Evolutionary conservation across 768 basidiomycete genomes (phyloP), one percentile per base, ranked within the genome.

Genomic region (Lactifluus subvellereus): DNA sequence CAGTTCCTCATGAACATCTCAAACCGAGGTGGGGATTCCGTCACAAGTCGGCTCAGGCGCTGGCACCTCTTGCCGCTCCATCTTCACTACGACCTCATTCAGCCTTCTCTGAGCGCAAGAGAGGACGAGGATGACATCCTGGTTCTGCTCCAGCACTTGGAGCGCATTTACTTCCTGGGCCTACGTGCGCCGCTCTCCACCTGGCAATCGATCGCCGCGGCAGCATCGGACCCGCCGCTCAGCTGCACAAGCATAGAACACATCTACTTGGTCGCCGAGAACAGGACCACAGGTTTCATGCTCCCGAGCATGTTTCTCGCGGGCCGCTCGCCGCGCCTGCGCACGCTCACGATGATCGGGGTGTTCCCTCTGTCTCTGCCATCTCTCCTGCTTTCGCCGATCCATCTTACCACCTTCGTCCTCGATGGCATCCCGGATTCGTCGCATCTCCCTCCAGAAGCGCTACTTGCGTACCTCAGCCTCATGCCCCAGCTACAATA

Each of bases 201-300:
- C 35, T 50, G 45, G 47, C 47, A 22, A 16, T 16, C 37, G 8
- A 40, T 58, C 8, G 48, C 22, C n/a, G 48, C 33, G 10, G 9
- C 37, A 20, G 38, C 33, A 14, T 49, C 35, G 11, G 33, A 18
- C 48, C 16, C 32, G 14, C 45, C 48, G 6, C 10, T 40, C 33
- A 58, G 57, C 38, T 58, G 57, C 33, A 37, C 48, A 11, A 37
- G 48, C 11, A 22, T 58, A n/a, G 57, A 58, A 40, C 20, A 14
- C 27, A 48, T 58, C 7, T 7, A 50, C 57, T 16, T 58, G 35
- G 35, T 50, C n/a, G 38, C 57, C 18, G 57, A 48, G 6, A 9
- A 49, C 35, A 35, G 57, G 43, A 6, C 47, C 1, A 40, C 57
- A 4, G 57, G 8, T 22, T n/a, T 58, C 16, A 37, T 49, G 47